Conservation (phyloP, 768 basidiomycete species). For the Lyophyllum shimeji region DNA sequence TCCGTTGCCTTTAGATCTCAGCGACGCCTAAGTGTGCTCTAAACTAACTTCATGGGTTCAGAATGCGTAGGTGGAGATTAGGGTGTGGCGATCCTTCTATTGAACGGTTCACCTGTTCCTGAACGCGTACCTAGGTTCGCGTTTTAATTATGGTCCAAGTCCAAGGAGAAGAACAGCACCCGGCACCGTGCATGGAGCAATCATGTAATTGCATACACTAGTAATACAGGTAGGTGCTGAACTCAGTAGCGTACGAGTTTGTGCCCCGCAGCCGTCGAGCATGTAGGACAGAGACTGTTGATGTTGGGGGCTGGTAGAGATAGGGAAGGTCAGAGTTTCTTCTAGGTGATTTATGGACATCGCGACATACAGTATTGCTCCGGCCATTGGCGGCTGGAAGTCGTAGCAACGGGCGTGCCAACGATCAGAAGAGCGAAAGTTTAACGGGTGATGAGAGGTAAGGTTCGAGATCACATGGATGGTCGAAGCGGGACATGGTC, state of each 20-base stretch:
- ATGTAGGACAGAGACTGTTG: conserved; percentile 40
- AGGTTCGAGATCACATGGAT: conserved; percentile 2
- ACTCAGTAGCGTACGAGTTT: conserved; percentile 3
- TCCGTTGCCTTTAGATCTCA: not conserved
- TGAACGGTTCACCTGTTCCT: not conserved
- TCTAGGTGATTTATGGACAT: not conserved
- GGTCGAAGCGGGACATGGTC: not conserved
- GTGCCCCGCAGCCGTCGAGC: conserved; percentile 22
- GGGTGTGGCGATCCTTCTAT: not conserved
- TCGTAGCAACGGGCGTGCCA: not conserved
- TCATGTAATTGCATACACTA: not conserved
- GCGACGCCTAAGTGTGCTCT: not conserved
- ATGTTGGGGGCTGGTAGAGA: conserved; percentile 40
- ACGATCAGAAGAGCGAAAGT: not conserved
- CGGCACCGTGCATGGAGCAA: not conserved
- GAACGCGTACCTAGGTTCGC: not conserved
- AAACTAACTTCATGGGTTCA: not conserved
- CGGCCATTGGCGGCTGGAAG: conserved; percentile 39
- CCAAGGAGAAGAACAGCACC: not conserved
- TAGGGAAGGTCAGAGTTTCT: not conserved
- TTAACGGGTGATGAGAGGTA: not conserved
- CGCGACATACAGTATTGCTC: conserved; percentile 43
- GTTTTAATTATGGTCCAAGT: not conserved
- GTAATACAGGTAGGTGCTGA: not conserved
- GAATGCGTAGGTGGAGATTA: not conserved